phyloP scores from a whole-genome alignment of 2,329 filamentous ascomycete species.

The Canariomyces notabilis region DNA sequence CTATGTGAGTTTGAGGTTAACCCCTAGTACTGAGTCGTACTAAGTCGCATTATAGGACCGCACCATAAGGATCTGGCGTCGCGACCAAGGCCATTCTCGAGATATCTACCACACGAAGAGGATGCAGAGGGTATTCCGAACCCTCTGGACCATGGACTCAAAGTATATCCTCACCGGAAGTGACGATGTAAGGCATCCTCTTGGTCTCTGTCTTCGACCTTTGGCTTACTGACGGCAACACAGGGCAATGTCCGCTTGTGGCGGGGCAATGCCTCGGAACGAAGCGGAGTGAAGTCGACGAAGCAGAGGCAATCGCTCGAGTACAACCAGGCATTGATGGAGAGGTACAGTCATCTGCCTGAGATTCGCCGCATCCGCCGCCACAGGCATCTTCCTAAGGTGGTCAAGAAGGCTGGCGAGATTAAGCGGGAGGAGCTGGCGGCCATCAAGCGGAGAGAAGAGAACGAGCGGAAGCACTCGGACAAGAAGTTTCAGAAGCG shows the following conservation, averaged over 20 bases:
- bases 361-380: conserved; percentile 86
- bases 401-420: conserved; percentile 91
- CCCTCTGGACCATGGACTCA: conserved; percentile 80
- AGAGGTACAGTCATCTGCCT: conserved; percentile 90
- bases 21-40: background rate
- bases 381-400: conserved; percentile 86
- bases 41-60: conserved; percentile 56
- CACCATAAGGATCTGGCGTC: conserved; percentile 80
- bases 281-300: conserved; percentile 80
- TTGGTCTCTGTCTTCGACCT: conserved; percentile 19
- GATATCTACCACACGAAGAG: conserved; percentile 97
- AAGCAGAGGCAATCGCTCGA: conserved; percentile 83
- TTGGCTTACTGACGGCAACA: background rate
- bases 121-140: conserved; percentile 73
- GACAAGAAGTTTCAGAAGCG: conserved; percentile 68
- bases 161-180: conserved; percentile 87
- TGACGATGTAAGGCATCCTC: conserved; percentile 89
- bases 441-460: conserved; percentile 82
- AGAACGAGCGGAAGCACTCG: conserved; percentile 89
- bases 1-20: conserved; percentile 51
- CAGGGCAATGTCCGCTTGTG: conserved; percentile 58
- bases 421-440: conserved; percentile 89
- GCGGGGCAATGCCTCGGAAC: conserved; percentile 77
- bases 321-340: conserved; percentile 80
- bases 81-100: conserved; percentile 73